Percentiles rank a stretch among this genome's conserved stretches.
phyloP scores from a whole-genome alignment of 2,329 filamentous ascomycete species.

The Talaromyces sp. region DNA sequence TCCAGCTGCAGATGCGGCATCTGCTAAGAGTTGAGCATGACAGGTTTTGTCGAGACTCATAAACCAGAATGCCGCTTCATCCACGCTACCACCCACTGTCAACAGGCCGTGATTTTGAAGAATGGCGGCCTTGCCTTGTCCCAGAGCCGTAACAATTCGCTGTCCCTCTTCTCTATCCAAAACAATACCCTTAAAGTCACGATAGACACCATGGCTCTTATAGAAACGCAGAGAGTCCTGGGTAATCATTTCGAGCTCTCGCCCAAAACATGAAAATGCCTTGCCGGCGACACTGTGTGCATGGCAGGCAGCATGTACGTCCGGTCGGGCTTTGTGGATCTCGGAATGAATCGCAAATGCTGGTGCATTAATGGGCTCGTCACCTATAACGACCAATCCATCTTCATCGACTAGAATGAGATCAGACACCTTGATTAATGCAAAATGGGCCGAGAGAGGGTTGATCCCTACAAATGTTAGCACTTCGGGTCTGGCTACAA shows the following conservation, averaged over 20 bases:
- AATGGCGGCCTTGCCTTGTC: constrained; percentile 61
- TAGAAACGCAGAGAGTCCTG: constrained; percentile 9
- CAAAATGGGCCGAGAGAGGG: constrained; percentile 65
- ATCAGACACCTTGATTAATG: constrained; percentile 27
- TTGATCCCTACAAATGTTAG: constrained; percentile 55
- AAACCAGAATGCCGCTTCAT: constrained; percentile 71
- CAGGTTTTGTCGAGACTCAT: constrained; percentile 63
- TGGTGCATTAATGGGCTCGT: constrained; percentile 46
- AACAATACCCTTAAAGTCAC: constrained; percentile 62
- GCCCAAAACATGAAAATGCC: constrained; percentile 45
- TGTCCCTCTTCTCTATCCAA: constrained; percentile 62
- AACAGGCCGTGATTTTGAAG: constrained; percentile 70
- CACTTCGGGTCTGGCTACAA: no score
- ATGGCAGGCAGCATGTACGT: constrained; percentile 52
- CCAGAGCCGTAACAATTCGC: constrained; percentile 63
- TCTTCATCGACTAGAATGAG: constrained; percentile 49
- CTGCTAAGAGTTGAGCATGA: constrained; percentile 65
- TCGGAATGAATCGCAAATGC: constrained; percentile 53
- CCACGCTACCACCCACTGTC: constrained; percentile 68
- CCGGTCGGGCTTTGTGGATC: constrained; percentile 58
- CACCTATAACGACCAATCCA: constrained; percentile 49
- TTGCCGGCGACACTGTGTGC: constrained; percentile 51
- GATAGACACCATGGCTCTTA: constrained; percentile 27
- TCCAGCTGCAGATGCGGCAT: constrained; percentile 33
- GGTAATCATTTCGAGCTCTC: constrained; percentile 41